Conservation (phyloP, 2,329 filamentous ascomycete species). For the Coccinonectria pachysandricola region DNA sequence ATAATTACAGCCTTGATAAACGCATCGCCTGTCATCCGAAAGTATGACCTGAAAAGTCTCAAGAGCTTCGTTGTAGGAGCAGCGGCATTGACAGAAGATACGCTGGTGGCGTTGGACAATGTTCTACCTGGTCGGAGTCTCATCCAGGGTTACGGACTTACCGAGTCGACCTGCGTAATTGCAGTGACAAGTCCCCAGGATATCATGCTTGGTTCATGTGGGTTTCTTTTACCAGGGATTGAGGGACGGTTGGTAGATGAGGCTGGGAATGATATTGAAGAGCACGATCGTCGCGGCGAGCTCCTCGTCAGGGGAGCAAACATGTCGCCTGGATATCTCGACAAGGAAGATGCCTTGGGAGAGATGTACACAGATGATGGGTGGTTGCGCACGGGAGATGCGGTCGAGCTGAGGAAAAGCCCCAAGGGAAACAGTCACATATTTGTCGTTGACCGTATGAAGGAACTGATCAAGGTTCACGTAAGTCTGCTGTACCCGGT, state of each 20-base stretch:
- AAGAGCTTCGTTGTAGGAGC: conserved; percentile 57
- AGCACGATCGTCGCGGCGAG: conserved; percentile 57
- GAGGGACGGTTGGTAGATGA: conserved; percentile 56
- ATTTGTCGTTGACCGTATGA: conserved; percentile 14
- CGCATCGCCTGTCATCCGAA: no score
- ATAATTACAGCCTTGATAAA: no score
- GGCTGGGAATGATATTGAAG: conserved; percentile 61
- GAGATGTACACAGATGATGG: conserved; percentile 9
- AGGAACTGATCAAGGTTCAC: conserved; percentile 48
- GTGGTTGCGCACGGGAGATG: conserved; percentile 20
- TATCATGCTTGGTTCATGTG: conserved; percentile 60
- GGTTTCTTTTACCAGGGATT: conserved; percentile 55
- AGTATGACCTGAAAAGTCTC: conserved; percentile 60
- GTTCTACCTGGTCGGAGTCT: conserved; percentile 54
- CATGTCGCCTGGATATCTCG: conserved; percentile 66
- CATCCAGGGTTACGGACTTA: conserved; percentile 60
- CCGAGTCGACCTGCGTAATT: conserved; percentile 66
- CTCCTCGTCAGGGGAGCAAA: conserved; percentile 64
- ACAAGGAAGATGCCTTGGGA: conserved; percentile 51
- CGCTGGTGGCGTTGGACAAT: conserved; percentile 48
- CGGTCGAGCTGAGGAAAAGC: conserved; percentile 51
- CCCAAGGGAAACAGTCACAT: conserved; percentile 26
- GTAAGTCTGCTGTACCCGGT: no score
- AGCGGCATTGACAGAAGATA: conserved; percentile 61
- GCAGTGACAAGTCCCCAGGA: conserved; percentile 50